Percentiles rank a stretch among this genome's conserved stretches.
phyloP scores from a whole-genome alignment of 257 asterid species.

The Solanum ahanhuiri region DNA sequence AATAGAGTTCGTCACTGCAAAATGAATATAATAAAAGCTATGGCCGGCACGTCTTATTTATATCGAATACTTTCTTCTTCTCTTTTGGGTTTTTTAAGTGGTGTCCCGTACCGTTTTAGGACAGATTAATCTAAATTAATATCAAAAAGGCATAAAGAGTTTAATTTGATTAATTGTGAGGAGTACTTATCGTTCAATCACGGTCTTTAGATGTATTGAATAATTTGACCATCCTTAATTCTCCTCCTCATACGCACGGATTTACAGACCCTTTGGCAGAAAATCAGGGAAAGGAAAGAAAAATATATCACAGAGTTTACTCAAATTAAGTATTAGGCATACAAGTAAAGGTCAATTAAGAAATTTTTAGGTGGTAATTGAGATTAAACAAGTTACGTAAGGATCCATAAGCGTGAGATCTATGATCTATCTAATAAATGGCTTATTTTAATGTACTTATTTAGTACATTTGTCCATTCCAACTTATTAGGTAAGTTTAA shows the following conservation, averaged over 20 bases:
- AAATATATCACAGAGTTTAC: neutral
- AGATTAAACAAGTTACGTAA: too few relatives aligned
- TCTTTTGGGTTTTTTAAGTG: neutral
- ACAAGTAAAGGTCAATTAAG: neutral
- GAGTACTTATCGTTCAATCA: too few relatives aligned
- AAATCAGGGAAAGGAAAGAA: neutral
- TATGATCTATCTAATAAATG: too few relatives aligned
- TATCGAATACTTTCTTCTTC: neutral
- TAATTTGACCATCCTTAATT: neutral
- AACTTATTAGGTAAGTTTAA: neutral
- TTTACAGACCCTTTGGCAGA: too few relatives aligned
- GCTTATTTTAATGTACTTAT: neutral
- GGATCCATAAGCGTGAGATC: neutral
- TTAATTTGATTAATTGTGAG: too few relatives aligned
- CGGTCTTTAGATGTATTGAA: neutral
- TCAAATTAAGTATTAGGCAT: neutral
- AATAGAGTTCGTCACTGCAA: neutral
- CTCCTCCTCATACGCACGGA: neutral
- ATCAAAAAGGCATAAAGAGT: too few relatives aligned
- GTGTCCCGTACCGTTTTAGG: neutral
- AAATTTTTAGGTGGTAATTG: neutral
- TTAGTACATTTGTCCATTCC: neutral
- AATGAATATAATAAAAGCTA: neutral
- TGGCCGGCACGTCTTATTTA: slow-evolving; percentile 1
- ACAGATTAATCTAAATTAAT: neutral